Base-by-base conservation (phyloP, 805 yeast species). In the Cyberlindnera maclurae region DNA sequence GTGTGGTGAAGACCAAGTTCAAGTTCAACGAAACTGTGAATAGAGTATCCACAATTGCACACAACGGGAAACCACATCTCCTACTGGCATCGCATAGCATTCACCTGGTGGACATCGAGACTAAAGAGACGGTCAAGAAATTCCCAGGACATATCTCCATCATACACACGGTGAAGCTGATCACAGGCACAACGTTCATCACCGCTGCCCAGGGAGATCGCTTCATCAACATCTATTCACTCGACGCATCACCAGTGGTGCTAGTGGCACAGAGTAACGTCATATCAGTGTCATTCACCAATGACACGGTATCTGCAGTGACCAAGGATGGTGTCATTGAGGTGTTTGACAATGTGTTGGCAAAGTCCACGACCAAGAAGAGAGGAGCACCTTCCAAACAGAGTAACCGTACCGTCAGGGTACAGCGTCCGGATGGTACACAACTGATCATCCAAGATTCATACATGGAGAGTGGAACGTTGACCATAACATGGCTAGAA, bases 141-240 rank as follows among this genome's bases (percentile, higher is more conserved):
- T 77, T 75, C 54, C 87, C 94, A 2, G 94, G 90, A 20, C 94
- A 86, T 55, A 75, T 84, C 24, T 71, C 83, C 15, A 80, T 87
- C 4, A 71, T 86, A 30, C 68, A 67, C 49, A 59, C 75, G 11
- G 59, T 80, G 10, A 40, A 70, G 28, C 61, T 70, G 5, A 54
- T 69, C 15, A 17, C 12, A 10, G 32, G 58, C 16, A 61, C 71
- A 34, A 64, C 62, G 33, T 76, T 87, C 49, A 58, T 84, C 31
- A 79, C 93, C 1, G 72, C 82, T 37, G 94, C 96, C 2, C 65
- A 66, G 27, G 80, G 79, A 43, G 97, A 89, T 58, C 72, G 97
- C 49, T 87, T 85, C 57, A 70, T 88, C 47, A 86, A 86, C 56
- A 64, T 83, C 28, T 79, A 82, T 54, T 71, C 81, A 10, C 39